Percentiles rank a stretch among this genome's conserved stretches.
phyloP scores from a whole-genome alignment of 139 green algal genomes.

The Asterochloris sp. region DNA sequence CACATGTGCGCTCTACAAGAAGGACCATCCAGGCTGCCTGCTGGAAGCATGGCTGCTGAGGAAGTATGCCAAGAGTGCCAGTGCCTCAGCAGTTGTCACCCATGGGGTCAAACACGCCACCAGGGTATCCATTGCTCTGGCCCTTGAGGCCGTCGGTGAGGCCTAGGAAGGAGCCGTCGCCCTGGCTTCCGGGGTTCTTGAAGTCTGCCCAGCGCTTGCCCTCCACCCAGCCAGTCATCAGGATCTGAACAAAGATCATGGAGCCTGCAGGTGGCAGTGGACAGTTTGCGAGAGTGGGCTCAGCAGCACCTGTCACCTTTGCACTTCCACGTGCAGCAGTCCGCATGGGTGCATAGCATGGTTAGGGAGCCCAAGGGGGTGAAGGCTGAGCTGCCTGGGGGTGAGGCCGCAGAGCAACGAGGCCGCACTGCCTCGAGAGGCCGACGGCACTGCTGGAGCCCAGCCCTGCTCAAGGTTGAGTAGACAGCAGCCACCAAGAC shows the following conservation, averaged over 20 bases:
- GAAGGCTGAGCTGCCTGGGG: too few species aligned
- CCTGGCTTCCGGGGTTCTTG: slow-evolving; percentile 82
- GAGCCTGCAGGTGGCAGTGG: slow-evolving; percentile 34
- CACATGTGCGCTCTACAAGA: not conserved
- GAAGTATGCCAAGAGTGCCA: not conserved
- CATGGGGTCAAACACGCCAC: slow-evolving; percentile 1
- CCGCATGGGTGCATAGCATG: too few species aligned
- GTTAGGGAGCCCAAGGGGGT: too few species aligned
- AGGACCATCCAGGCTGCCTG: not conserved
- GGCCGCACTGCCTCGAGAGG: too few species aligned
- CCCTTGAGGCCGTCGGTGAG: slow-evolving; percentile 78
- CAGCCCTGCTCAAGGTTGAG: too few species aligned
- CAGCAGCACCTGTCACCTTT: not conserved
- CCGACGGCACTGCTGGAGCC: too few species aligned
- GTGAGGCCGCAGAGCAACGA: too few species aligned
- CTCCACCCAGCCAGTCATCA: slow-evolving; percentile 76
- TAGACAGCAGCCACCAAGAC: too few species aligned
- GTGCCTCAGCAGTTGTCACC: not conserved
- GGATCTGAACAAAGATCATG: slow-evolving; percentile 61
- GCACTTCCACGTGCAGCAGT: not conserved
- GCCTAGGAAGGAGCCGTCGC: slow-evolving; percentile 79
- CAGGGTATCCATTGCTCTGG: slow-evolving; percentile 55
- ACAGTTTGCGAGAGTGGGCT: not conserved
- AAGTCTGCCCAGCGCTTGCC: slow-evolving; percentile 78
- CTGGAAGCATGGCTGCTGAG: not conserved